Conservation (phyloP, 495 filamentous ascomycete species). For the Thozetella sp. region DNA sequence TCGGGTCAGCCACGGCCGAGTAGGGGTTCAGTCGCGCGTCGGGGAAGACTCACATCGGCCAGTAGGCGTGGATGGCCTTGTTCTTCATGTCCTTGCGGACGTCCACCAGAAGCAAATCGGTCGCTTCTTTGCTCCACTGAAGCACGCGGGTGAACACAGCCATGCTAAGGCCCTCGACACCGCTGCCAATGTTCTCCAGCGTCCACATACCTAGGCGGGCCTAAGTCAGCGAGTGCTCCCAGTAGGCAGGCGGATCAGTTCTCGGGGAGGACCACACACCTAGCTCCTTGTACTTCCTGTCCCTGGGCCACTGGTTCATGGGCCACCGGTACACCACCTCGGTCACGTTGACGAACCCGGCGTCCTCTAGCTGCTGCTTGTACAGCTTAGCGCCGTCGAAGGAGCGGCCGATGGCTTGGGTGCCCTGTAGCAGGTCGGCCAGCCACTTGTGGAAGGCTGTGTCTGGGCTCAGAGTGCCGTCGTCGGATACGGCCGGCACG, state of each 20-base stretch:
- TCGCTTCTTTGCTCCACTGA: conserved; percentile 24
- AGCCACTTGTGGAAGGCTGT: conserved; percentile 18
- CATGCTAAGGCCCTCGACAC: conserved; percentile 46
- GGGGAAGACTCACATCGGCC: conserved; percentile 1
- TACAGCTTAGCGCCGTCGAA: conserved; percentile 17
- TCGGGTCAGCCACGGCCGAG: neutral
- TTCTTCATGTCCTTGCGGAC: conserved; percentile 31
- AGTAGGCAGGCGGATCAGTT: conserved; percentile 15
- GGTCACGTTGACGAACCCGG: conserved; percentile 31
- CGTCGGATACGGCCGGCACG: conserved; percentile 22
- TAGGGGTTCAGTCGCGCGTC: neutral
- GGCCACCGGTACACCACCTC: conserved; percentile 31
- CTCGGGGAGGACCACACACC: conserved; percentile 23
- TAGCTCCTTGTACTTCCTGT: conserved; percentile 47
- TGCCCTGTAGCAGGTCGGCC: neutral
- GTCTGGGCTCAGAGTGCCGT: conserved; percentile 18
- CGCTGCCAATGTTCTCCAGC: conserved; percentile 26
- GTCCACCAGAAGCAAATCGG: conserved; percentile 22
- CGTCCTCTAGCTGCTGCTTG: conserved; percentile 20
- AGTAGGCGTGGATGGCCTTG: conserved; percentile 27
- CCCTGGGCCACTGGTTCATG: conserved; percentile 42
- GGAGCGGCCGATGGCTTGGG: neutral
- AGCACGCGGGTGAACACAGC: conserved; percentile 22
- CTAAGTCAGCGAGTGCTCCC: conserved; percentile 11
- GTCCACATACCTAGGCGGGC: conserved; percentile 26